Evolutionary conservation across 1,139 yeast species (phyloP).

Genomic region (Debaryomycetaceae sp.): DNA sequence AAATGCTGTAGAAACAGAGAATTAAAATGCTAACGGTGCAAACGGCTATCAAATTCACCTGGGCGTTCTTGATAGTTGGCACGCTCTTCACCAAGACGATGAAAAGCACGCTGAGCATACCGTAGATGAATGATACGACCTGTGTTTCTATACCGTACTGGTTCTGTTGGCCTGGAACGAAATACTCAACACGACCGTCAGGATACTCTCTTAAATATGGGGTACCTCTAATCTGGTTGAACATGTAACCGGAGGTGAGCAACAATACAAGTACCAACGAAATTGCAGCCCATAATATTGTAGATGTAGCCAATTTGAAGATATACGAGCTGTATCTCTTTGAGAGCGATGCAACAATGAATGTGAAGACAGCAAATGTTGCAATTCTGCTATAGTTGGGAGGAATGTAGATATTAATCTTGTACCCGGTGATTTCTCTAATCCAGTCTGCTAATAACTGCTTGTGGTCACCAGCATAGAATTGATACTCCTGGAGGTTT

Average conservation of each 20-base stretch:
- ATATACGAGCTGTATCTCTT: slow-evolving; percentile 34
- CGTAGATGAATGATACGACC: slow-evolving; percentile 62
- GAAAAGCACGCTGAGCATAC: slow-evolving; percentile 48
- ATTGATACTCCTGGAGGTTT: slow-evolving; percentile 46
- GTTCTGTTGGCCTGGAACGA: slow-evolving; percentile 61
- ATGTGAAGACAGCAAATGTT: slow-evolving; percentile 40
- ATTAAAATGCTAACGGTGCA: slow-evolving; percentile 35
- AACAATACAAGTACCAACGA: slow-evolving; percentile 61
- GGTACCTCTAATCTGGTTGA: slow-evolving; percentile 74
- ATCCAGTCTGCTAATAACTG: slow-evolving; percentile 40
- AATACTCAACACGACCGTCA: slow-evolving; percentile 59
- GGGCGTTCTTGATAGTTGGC: slow-evolving; percentile 41
- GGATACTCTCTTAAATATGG: slow-evolving; percentile 63
- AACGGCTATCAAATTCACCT: slow-evolving; percentile 44
- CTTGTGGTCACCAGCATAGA: slow-evolving; percentile 53
- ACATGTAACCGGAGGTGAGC: slow-evolving; percentile 91
- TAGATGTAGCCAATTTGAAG: slow-evolving; percentile 22
- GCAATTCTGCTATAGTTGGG: slow-evolving; percentile 51
- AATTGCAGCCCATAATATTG: slow-evolving; percentile 59
- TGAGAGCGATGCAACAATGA: slow-evolving; percentile 18
- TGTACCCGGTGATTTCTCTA: slow-evolving; percentile 36
- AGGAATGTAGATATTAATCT: slow-evolving; percentile 53
- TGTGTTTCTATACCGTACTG: slow-evolving; percentile 88
- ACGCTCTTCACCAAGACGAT: slow-evolving; percentile 48
- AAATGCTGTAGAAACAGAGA: slow-evolving; percentile 51